Evolutionary conservation across 2,329 filamentous ascomycete species (phyloP).

Genomic region (Aspergillus aculeatinus): DNA sequence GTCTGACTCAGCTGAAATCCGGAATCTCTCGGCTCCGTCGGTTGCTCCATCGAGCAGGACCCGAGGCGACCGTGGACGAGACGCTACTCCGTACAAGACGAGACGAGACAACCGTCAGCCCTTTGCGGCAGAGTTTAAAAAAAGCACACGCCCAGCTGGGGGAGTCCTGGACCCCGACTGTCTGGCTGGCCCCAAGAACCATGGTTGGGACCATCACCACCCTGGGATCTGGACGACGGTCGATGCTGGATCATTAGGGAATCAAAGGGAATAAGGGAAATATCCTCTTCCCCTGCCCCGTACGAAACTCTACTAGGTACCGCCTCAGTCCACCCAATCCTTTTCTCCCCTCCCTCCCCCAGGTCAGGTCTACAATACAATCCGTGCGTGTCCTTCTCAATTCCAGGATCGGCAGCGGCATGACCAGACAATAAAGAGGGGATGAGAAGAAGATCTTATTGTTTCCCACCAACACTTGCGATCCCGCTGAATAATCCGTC

Average conservation of each 20-base stretch:
- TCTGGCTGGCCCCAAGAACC: background rate
- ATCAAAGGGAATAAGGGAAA: slow-evolving; percentile 1
- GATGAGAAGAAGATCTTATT: background rate
- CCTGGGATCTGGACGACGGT: background rate
- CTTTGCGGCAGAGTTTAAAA: slow-evolving; percentile 3
- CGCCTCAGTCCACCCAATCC: background rate
- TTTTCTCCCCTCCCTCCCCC: background rate
- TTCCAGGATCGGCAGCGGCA: background rate
- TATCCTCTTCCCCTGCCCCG: background rate
- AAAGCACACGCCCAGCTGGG: slow-evolving; percentile 5
- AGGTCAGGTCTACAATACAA: background rate
- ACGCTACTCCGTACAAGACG: too few relatives aligned
- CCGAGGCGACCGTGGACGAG: too few relatives aligned
- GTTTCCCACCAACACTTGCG: background rate
- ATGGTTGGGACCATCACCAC: background rate
- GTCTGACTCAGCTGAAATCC: background rate
- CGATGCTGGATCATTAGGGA: background rate
- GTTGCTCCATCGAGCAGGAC: background rate
- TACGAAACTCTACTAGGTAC: background rate
- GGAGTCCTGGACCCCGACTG: background rate
- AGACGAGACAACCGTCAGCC: too few relatives aligned
- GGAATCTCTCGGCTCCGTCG: background rate
- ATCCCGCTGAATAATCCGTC: too few relatives aligned
- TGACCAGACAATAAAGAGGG: background rate
- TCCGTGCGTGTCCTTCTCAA: background rate